Evolutionary conservation across 805 yeast genomes (phyloP), one percentile per base, ranked within the genome.

Genomic region (Metschnikowia cerradonensis): DNA sequence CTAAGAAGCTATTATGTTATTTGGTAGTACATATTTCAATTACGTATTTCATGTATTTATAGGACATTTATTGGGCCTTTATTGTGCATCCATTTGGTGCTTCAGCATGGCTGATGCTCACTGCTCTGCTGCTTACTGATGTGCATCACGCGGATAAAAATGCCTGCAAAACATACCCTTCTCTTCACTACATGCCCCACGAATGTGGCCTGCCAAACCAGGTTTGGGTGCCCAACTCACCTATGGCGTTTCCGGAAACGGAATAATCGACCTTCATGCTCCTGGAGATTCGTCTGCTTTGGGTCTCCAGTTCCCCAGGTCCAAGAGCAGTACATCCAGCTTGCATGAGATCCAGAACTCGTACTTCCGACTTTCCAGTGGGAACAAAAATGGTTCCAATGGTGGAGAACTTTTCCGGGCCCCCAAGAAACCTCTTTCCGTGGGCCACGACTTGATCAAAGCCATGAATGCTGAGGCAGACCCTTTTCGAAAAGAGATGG

Each of bases 181-280:
- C 38, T n/a, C 23, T 14, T 13, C 31, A 41, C 45, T 33, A 42
- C 45, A 19, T 32, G 33, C 45, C 22, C 45, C 22, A 42, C 26
- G 33, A 32, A 57, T 57, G 60, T 57, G 59, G 59, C 60, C 60
- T 39, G 50, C 51, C 23, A 51, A 54, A 17, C 17, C 41, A 14
- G 44, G 43, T 35, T 31, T 52, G 44, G 60, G 60, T 39, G 42
- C 53, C 38, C 60, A 54, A 49, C 54, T 57, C 43, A 54, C 60
- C 11, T 57, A 57, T 40, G 60, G 60, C 20, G 51, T 57, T 30
- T 36, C 19, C 11, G 60, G 60, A 14, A 41, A 50, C 47, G 57
- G 55, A 17, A 30, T 53, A 17, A 42, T 52, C 19, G 41, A 38
- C 13, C 19, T 7, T 1, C 19, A 26, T 35, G 14, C 33, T n/a